These are phyloP conservation scores for Aspergillus nidulans DNA, from an alignment of 495 filamentous ascomycete genomes.

Conservation along the genomic window DNA sequence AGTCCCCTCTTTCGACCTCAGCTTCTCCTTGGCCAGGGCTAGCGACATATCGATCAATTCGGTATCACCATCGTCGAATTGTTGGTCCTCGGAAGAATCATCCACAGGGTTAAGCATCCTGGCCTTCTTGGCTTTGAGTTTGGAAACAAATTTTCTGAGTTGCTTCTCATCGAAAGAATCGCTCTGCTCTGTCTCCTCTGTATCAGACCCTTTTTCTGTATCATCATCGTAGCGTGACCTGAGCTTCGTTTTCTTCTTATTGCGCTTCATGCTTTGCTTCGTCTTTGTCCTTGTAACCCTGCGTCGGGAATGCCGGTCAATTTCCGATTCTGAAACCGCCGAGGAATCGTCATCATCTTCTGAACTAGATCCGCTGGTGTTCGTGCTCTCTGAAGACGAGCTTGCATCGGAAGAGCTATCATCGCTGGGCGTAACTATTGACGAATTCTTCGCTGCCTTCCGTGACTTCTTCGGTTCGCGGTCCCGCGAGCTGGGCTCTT, in stretches of 20 bases:
- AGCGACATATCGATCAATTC: constrained; percentile 18
- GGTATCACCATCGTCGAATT: constrained; percentile 20
- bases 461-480: constrained; percentile 27
- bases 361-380: constrained; percentile 22
- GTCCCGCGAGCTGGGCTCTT: constrained; percentile 17
- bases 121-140: constrained; percentile 44
- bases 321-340: constrained; percentile 30
- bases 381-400: constrained; percentile 17
- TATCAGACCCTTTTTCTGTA: constrained; percentile 29
- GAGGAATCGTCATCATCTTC: constrained; percentile 28
- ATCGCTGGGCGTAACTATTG: constrained; percentile 21
- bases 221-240: constrained; percentile 31
- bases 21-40: constrained; percentile 22
- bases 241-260: constrained; percentile 42
- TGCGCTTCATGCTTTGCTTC: constrained; percentile 37
- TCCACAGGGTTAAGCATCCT: constrained; percentile 25
- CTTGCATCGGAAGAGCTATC: constrained; percentile 24
- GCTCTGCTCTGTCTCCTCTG: constrained; percentile 24
- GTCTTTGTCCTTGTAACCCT: constrained; percentile 44
- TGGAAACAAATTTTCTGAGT: constrained; percentile 44
- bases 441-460: constrained; percentile 25
- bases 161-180: constrained; percentile 37
- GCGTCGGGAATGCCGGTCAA: constrained; percentile 27
- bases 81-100: constrained; percentile 24
- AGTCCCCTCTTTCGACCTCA: constrained; percentile 20